Base-by-base conservation (phyloP, 164 flowering plant species). In the Hamamelis virginiana region DNA sequence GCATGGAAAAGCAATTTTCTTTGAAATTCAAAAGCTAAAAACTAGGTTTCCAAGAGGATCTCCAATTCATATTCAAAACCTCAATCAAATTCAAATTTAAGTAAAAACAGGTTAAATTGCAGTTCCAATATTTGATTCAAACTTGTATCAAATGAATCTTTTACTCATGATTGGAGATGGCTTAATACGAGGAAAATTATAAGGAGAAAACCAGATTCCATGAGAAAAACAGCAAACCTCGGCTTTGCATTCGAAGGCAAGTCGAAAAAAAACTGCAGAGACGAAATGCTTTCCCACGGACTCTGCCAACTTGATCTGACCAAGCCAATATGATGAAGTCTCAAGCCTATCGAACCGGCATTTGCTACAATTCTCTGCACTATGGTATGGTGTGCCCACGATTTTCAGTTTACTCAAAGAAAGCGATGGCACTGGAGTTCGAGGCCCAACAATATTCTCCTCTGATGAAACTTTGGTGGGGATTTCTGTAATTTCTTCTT, bases 281-380 rank as follows among this genome's bases (percentile, higher is more conserved):
- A 75, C 80, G 22, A 71, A 84, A 62, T 84, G 83, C 77, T 84
- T 84, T 23, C 79, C 80, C 2, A 68, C 81, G 0, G 75, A 60
- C 74, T 84, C 87, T 0, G 87, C 78, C 73, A 80, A 65, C 62
- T 73, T 84, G 70, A 84, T 84, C 75, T 82, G 87, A 3, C 51
- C 71, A 18, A 84, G 70, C 87, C 87, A 84, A 61, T 84, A 80
- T 0, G 81, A 60, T 21, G 87, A 62, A 1, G 82, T 77, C 67
- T 81, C 82, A 8, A 84, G 80, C 76, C 58, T 78, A 43, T 81
- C 81, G 46, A 70, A 70, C 65, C 82, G 55, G 82, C 86, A 83
- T 41, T 77, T 78, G 76, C 86, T 79, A 68, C 86, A 83, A 57
- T 59, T 78, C 72, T 71, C 73, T 1, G 82, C 84, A 15, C 75